Conservation (phyloP, 2,329 filamentous ascomycete genomes). For the Fusarium lateritium region DNA sequence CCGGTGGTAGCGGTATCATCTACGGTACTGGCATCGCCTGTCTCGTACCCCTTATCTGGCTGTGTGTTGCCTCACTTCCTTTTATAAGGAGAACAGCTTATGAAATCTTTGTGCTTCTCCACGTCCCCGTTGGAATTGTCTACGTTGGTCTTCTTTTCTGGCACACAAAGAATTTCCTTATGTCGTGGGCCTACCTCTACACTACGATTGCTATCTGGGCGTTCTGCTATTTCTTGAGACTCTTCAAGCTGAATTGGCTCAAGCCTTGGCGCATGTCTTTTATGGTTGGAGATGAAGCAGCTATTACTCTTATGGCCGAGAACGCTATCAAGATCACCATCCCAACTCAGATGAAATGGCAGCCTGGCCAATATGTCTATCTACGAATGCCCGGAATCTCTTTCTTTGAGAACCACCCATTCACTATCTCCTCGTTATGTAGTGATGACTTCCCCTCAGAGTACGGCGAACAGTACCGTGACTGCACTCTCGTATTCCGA, state of each 20-base stretch:
- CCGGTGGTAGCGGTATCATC: slow-evolving; percentile 74
- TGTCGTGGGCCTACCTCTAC: slow-evolving; percentile 91
- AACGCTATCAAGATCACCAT: slow-evolving; percentile 97
- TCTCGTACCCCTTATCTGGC: slow-evolving; percentile 83
- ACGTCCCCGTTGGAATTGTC: slow-evolving; percentile 84
- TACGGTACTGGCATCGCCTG: slow-evolving; percentile 91
- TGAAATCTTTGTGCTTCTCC: slow-evolving; percentile 86
- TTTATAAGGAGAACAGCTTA: slow-evolving; percentile 83
- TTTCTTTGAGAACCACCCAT: slow-evolving; percentile 92
- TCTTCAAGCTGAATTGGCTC: slow-evolving; percentile 92
- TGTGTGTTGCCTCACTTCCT: slow-evolving; percentile 88
- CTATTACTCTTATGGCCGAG: slow-evolving; percentile 89
- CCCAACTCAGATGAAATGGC: slow-evolving; percentile 93
- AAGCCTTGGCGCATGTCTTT: slow-evolving; percentile 85
- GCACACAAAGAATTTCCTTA: slow-evolving; percentile 94
- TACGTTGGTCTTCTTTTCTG: slow-evolving; percentile 92
- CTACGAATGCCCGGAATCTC: slow-evolving; percentile 94
- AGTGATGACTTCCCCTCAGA: slow-evolving; percentile 94
- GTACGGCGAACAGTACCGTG: slow-evolving; percentile 88
- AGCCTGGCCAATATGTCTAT: slow-evolving; percentile 94
- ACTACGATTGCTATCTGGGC: slow-evolving; percentile 85
- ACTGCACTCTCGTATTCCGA: slow-evolving; percentile 92
- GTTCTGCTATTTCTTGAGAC: slow-evolving; percentile 78
- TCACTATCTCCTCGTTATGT: slow-evolving; percentile 93
- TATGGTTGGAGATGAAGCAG: slow-evolving; percentile 91